phyloP scores from a whole-genome alignment of 805 yeast species.

The Kodamaea sagamina region DNA sequence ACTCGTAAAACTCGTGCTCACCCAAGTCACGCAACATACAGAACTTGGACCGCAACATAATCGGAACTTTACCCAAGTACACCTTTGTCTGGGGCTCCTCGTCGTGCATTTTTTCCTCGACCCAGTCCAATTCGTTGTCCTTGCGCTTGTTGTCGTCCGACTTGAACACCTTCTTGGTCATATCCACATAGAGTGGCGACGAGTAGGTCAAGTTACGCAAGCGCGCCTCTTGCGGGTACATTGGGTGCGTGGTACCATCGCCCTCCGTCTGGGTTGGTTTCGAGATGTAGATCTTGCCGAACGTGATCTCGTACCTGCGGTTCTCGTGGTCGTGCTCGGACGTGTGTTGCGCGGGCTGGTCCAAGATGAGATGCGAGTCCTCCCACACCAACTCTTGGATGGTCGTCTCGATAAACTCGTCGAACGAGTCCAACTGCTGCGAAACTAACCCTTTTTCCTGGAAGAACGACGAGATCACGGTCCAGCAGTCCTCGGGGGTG shows the following conservation, averaged over 20 bases:
- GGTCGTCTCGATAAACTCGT: slow-evolving; percentile 94
- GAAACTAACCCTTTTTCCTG: slow-evolving; percentile 96
- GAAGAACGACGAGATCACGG: slow-evolving; percentile 93
- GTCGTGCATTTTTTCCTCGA: slow-evolving; percentile 51
- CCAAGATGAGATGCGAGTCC: slow-evolving; percentile 89
- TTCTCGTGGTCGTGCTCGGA: slow-evolving; percentile 87
- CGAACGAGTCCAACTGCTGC: slow-evolving; percentile 97
- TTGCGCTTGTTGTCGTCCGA: slow-evolving; percentile 68
- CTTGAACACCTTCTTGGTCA: slow-evolving; percentile 84
- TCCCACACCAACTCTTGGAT: slow-evolving; percentile 97
- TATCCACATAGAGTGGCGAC: slow-evolving; percentile 93
- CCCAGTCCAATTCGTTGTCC: slow-evolving; percentile 48
- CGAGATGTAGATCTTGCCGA: slow-evolving; percentile 94
- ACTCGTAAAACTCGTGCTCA: slow-evolving; percentile 90
- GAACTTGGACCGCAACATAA: slow-evolving; percentile 95
- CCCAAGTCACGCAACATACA: slow-evolving; percentile 88
- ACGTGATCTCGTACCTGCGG: slow-evolving; percentile 93
- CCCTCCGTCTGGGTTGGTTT: slow-evolving; percentile 99
- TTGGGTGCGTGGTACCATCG: slow-evolving; percentile 98
- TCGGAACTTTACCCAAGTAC: slow-evolving; percentile 94
- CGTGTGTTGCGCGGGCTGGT: slow-evolving; percentile 97
- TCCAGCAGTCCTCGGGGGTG: slow-evolving; percentile 99
- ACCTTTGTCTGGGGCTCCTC: slow-evolving; percentile 72
- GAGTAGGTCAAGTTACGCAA: slow-evolving; percentile 94
- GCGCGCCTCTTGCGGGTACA: slow-evolving; percentile 98